A percentile compares a stretch with the other conserved stretches of the same genome.
Conservation (phyloP, 129 eudicot genomes). For the Chrysanthemum makinoi region DNA sequence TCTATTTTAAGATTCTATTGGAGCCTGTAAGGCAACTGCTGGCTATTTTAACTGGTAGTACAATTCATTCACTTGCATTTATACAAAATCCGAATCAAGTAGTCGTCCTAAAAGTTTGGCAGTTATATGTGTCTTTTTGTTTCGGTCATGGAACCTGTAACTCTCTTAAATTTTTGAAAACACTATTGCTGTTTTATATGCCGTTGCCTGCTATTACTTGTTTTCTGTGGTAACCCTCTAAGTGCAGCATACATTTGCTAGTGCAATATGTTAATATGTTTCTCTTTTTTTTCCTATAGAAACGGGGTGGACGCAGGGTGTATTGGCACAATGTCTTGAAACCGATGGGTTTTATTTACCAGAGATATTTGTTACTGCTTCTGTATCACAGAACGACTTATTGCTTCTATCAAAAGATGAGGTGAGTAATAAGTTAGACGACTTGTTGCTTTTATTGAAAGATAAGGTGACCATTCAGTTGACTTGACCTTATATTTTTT, state of each 20-base stretch:
- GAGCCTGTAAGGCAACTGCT: neutral
- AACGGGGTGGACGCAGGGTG: constrained; percentile 48
- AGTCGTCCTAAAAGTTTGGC: neutral
- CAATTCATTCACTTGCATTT: neutral
- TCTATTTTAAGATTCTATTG: neutral
- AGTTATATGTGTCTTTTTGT: neutral
- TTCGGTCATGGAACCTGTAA: constrained; percentile 3
- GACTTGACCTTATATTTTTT: neutral
- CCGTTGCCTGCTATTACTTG: neutral
- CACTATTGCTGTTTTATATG: too few relatives aligned
- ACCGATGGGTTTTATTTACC: constrained; percentile 71
- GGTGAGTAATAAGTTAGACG: constrained; percentile 44
- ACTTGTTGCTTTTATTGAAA: constrained; percentile 64
- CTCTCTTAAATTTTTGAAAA: neutral
- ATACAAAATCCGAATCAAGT: neutral
- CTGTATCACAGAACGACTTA: constrained; percentile 67
- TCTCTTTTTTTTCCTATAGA: constrained; percentile 23
- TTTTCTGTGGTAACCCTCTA: neutral
- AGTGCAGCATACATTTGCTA: neutral
- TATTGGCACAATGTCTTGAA: constrained; percentile 59
- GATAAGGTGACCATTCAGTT: constrained; percentile 45
- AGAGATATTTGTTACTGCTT: neutral
- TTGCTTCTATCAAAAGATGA: constrained; percentile 61
- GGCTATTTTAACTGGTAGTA: neutral
- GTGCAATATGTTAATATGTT: constrained; percentile 3